phyloP scores from a whole-genome alignment of 129 eudicot species.

The Flaveria linearis region DNA sequence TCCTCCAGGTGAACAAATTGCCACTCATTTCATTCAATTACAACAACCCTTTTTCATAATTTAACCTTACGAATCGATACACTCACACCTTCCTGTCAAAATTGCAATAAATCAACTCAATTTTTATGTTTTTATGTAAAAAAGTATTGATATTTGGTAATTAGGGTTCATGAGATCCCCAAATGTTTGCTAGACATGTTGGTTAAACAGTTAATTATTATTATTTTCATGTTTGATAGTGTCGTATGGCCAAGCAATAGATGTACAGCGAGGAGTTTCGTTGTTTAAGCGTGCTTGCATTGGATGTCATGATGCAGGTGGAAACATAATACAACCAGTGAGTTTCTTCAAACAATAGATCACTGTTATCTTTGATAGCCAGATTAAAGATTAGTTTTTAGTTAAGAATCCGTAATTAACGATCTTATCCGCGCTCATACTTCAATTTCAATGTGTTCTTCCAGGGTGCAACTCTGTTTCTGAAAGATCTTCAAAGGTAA shows the following conservation, averaged over 20 bases:
- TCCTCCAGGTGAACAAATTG: conserved; percentile 47
- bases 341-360: conserved; percentile 29
- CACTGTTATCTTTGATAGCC: background rate
- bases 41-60: background rate
- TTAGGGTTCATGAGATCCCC: conserved; percentile 24
- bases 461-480: conserved; percentile 89
- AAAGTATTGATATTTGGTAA: background rate
- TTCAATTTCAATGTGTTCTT: conserved; percentile 7
- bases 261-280: conserved; percentile 63
- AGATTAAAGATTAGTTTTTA: background rate
- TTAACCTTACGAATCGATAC: background rate
- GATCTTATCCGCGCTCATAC: background rate
- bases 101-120: conserved; percentile 3
- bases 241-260: conserved; percentile 49
- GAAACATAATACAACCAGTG: conserved; percentile 93
- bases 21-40: conserved; percentile 18
- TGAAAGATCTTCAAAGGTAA: conserved; percentile 80
- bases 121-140: background rate
- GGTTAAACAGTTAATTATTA: too few species aligned
- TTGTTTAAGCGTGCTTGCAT: conserved; percentile 78
- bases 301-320: conserved; percentile 97
- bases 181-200: background rate
- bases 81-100: background rate
- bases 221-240: conserved; percentile 37
- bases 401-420: background rate